phyloP scores from a whole-genome alignment of 2,329 filamentous ascomycete genomes.

The Nemania sp. region DNA sequence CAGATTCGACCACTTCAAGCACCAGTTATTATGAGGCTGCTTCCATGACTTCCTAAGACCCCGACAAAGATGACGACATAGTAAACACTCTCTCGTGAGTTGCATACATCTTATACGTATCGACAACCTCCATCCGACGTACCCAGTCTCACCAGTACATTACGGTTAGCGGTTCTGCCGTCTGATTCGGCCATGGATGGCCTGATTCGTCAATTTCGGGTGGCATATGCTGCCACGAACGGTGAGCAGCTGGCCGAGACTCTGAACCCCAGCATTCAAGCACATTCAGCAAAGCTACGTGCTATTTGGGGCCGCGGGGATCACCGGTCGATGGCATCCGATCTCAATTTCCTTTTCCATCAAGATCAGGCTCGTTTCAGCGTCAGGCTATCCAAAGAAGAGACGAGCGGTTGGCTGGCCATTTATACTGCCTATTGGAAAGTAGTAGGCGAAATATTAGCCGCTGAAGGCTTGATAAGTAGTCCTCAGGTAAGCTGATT shows the following conservation, averaged over 20 bases:
- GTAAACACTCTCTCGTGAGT: neutral
- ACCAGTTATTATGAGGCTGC: conserved; percentile 6
- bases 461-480: conserved; percentile 66
- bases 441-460: conserved; percentile 78
- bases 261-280: conserved; percentile 76
- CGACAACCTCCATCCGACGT: neutral
- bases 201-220: conserved; percentile 78
- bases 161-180: neutral
- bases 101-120: neutral
- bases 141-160: neutral
- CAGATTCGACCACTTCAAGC: conserved; percentile 33
- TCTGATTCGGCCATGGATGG: conserved; percentile 66
- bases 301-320: conserved; percentile 80
- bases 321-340: conserved; percentile 71
- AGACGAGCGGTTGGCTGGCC: conserved; percentile 86
- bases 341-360: conserved; percentile 78
- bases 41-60: neutral
- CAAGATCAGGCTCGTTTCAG: conserved; percentile 67
- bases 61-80: conserved; percentile 7
- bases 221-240: conserved; percentile 72
- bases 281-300: conserved; percentile 74
- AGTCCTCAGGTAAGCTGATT: conserved; percentile 49
- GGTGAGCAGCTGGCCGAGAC: conserved; percentile 81
- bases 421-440: conserved; percentile 89
- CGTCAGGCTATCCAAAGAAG: conserved; percentile 70